A percentile compares a stretch with the other conserved stretches of the same genome.
Conservation (phyloP, 2,329 filamentous ascomycete genomes). For the Pseudogymnoascus sp. region DNA sequence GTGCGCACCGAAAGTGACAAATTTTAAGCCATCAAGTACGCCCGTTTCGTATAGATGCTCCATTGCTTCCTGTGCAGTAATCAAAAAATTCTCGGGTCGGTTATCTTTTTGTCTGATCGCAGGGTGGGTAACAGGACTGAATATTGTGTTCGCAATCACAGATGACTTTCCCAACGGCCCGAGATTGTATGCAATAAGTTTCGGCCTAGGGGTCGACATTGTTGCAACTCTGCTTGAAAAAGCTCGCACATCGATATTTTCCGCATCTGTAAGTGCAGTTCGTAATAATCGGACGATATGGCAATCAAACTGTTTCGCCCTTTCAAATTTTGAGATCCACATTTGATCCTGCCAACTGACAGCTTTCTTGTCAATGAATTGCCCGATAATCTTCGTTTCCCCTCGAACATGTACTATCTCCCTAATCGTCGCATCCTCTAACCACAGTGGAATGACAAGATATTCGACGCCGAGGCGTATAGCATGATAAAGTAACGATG, state of each 20-base stretch:
- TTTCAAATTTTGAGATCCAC: constrained; percentile 4
- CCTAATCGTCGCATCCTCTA: neutral
- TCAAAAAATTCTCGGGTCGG: neutral
- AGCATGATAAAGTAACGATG: constrained; percentile 49
- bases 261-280: constrained; percentile 30
- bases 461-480: constrained; percentile 60
- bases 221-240: neutral
- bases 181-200: constrained; percentile 47
- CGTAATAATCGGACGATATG: constrained; percentile 41
- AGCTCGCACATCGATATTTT: constrained; percentile 20
- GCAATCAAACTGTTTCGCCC: neutral
- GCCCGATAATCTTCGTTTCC: neutral
- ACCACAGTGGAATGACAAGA: constrained; percentile 33
- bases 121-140: constrained; percentile 48
- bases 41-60: constrained; percentile 58
- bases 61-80: constrained; percentile 43
- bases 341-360: neutral
- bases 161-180: constrained; percentile 48
- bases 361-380: neutral
- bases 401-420: neutral
- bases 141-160: constrained; percentile 47
- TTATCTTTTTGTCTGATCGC: constrained; percentile 28
- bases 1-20: constrained; percentile 62
- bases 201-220: neutral
- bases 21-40: constrained; percentile 57